Conservation (phyloP, 1,284 basidiomycete species). For the Rhodotorula sp. region DNA sequence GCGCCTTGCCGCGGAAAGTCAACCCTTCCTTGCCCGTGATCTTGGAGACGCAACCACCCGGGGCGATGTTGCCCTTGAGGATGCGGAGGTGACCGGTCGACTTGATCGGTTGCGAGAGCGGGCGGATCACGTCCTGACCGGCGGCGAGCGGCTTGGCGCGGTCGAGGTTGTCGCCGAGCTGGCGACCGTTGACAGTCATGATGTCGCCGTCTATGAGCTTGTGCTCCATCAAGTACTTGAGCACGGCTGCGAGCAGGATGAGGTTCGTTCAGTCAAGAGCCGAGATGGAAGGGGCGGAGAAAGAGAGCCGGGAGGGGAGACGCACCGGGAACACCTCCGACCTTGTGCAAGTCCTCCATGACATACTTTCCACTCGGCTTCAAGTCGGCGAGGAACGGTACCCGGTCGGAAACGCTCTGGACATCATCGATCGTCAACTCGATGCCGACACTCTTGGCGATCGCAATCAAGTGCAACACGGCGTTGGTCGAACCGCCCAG, state of each 20-base stretch:
- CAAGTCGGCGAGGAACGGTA: slow-evolving; percentile 83
- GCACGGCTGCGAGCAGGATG: slow-evolving; percentile 62
- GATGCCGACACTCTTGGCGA: slow-evolving; percentile 83
- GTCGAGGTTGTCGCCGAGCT: slow-evolving; percentile 83
- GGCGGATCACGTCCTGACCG: slow-evolving; percentile 77
- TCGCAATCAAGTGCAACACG: slow-evolving; percentile 83
- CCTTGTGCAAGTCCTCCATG: slow-evolving; percentile 88
- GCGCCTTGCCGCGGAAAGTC: slow-evolving; percentile 79
- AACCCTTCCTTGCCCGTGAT: slow-evolving; percentile 94
- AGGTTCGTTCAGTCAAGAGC: slow-evolving; percentile 52
- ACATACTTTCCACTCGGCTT: slow-evolving; percentile 84
- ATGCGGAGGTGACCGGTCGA: slow-evolving; percentile 83
- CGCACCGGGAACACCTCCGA: slow-evolving; percentile 82
- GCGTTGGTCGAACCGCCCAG: slow-evolving; percentile 93
- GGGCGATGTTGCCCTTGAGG: slow-evolving; percentile 84
- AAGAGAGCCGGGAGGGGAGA: slow-evolving; percentile 12
- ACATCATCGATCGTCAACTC: slow-evolving; percentile 79
- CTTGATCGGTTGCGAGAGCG: slow-evolving; percentile 82
- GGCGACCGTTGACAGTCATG: slow-evolving; percentile 81
- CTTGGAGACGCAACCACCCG: slow-evolving; percentile 90
- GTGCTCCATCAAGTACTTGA: slow-evolving; percentile 76
- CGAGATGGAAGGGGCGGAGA: neutral
- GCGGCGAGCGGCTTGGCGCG: slow-evolving; percentile 70
- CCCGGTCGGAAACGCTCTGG: slow-evolving; percentile 76
- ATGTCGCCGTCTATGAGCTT: slow-evolving; percentile 79